Percentiles rank a stretch among this genome's conserved stretches.
Evolutionary conservation across 129 eudicot genomes (phyloP).

Genomic region (Deinandra increscens): DNA sequence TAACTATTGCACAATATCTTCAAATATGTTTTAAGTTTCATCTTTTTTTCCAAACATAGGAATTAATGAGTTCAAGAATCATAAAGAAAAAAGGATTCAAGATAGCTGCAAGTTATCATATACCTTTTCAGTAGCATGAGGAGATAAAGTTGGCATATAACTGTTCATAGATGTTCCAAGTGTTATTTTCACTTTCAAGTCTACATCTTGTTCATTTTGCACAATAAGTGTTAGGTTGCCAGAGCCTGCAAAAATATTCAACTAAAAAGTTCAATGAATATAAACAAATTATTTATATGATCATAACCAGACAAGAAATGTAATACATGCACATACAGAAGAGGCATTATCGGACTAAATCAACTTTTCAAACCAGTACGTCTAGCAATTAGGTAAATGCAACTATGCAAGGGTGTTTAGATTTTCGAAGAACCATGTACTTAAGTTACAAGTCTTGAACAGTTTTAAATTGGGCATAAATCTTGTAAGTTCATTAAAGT

Average conservation of each 20-base stretch:
- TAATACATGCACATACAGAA: too few relatives aligned
- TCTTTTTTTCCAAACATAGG: background rate
- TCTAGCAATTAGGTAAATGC: background rate
- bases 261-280: background rate
- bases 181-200: conserved; percentile 25
- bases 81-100: background rate
- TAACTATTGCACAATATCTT: background rate
- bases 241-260: conserved; percentile 19
- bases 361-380: background rate
- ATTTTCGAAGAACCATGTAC: background rate
- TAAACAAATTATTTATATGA: background rate
- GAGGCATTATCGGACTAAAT: too few relatives aligned
- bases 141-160: conserved; percentile 12
- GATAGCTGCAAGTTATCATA: background rate
- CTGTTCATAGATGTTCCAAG: conserved; percentile 3
- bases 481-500: background rate
- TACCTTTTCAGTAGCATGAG: conserved; percentile 26
- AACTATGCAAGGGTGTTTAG: background rate
- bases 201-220: conserved; percentile 22
- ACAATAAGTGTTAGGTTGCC: conserved; percentile 27
- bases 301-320: too few relatives aligned
- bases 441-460: background rate
- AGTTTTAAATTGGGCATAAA: background rate
- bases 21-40: background rate
- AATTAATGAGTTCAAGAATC: conserved; percentile 8